These are phyloP conservation scores for Juglanconis juglandina DNA, from an alignment of 2,329 filamentous ascomycete genomes.

Conservation along the genomic window DNA sequence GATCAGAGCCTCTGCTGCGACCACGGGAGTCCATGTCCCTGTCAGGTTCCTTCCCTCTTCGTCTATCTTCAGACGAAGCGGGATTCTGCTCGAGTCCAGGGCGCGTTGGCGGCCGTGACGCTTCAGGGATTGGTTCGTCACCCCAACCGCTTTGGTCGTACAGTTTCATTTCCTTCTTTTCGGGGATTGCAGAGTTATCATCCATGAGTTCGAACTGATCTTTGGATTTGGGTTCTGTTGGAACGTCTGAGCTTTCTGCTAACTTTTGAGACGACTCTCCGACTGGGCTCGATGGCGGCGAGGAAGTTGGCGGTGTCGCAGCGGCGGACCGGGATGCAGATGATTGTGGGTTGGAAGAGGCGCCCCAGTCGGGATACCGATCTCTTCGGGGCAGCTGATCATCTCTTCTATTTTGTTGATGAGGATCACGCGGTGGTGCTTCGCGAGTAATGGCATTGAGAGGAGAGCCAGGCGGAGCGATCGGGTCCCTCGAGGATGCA, in stretches of 20 bases:
- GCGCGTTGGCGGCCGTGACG: not conserved
- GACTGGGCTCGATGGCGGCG: too few relatives aligned
- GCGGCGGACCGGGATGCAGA: too few relatives aligned
- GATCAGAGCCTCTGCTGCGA: slow-evolving; percentile 14
- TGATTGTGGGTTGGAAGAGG: not conserved
- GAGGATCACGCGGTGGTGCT: too few relatives aligned
- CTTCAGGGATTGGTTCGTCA: not conserved
- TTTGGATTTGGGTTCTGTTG: not conserved
- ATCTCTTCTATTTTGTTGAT: not conserved
- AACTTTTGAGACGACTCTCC: not conserved
- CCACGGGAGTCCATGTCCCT: slow-evolving; percentile 1
- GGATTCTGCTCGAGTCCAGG: not conserved
- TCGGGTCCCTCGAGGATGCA: not conserved
- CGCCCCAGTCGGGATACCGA: not conserved
- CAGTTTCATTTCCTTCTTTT: not conserved
- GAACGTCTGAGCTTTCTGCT: not conserved
- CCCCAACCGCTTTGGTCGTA: not conserved
- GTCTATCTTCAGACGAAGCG: not conserved
- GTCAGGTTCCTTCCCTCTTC: not conserved
- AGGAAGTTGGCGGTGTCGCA: too few relatives aligned
- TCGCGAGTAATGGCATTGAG: not conserved
- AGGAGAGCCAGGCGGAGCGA: not conserved
- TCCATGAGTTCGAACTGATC: not conserved
- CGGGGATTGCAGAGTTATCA: not conserved
- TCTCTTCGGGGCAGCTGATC: not conserved